Percentiles rank a stretch among this genome's conserved stretches.
These are phyloP conservation scores for Ciborinia camelliae DNA, from an alignment of 2,329 filamentous ascomycete species.

Conservation along the genomic window DNA sequence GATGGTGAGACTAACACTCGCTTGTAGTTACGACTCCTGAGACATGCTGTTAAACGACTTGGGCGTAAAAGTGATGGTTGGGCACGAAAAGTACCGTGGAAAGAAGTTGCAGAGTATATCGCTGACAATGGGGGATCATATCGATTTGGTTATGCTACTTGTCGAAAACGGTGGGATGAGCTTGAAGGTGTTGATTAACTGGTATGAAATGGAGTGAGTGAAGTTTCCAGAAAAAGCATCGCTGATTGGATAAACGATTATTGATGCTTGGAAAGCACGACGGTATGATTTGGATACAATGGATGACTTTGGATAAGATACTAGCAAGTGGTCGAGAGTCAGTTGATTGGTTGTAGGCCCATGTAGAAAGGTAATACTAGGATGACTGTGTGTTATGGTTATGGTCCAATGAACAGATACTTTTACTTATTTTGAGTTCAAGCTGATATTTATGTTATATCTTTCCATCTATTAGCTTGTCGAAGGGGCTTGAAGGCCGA, in stretches of 20 bases:
- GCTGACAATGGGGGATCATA: conserved; percentile 52
- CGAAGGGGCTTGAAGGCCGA: no score
- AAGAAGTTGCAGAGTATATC: conserved; percentile 54
- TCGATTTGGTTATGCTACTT: conserved; percentile 56
- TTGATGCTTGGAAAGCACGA: neutral
- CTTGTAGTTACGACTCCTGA: conserved; percentile 45
- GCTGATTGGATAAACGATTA: neutral
- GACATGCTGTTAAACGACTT: conserved; percentile 43
- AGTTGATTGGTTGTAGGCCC: neutral
- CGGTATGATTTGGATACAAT: neutral
- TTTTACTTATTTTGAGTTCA: neutral
- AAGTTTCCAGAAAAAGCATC: neutral
- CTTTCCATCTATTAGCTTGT: conserved; percentile 1
- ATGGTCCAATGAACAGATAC: neutral
- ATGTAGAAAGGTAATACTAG: neutral
- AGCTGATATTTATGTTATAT: neutral
- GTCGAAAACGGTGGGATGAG: conserved; percentile 55
- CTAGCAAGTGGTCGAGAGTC: neutral
- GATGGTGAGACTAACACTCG: conserved; percentile 13
- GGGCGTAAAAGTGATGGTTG: conserved; percentile 15
- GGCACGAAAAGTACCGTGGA: conserved; percentile 51
- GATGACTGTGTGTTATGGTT: neutral
- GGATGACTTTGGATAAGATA: neutral
- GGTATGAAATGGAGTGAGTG: neutral
- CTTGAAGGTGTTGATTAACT: conserved; percentile 24